Evolutionary conservation across 208 protist genomes (phyloP), one percentile per base, ranked within the genome.

Genomic region (Acanthamoeba polyphaga): DNA sequence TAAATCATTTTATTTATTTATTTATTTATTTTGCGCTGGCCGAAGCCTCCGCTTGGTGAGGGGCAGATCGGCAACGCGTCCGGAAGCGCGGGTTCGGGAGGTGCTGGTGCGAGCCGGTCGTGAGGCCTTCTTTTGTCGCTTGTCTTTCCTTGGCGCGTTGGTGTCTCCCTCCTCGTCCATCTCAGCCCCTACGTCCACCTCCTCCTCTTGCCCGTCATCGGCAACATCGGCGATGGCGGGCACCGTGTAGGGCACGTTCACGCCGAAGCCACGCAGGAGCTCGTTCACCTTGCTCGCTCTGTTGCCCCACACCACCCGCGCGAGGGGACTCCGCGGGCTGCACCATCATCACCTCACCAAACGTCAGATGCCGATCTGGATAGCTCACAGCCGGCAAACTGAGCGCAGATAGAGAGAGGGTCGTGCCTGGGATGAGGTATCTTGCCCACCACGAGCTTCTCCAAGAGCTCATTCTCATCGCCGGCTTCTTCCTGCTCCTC

Each of bases 401-500:
- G 32, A 13, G 34, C 32, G n/a, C 22, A 84, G 10, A 51, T 84
- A 0, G 38, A 62, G 78, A 87, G 34, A 38, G 51, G 46, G 60
- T 43, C 84, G 32, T 87, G 51, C 84, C 84, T 91, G 19, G 84
- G 84, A 43, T 91, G 84, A 62, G 60, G 51, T 15, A 91, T 38
- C 60, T 91, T 91, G 51, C 84, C 84, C 15, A 91, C 43, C 1
- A 91, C 84, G 5, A 91, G 19, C 27, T 29, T 64, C 22, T 91
- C 49, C 29, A 91, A 12, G 9, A 46, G 24, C 10, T 53, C 12
- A 10, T n/a, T 38, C 22, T 53, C 15, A 24, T 34, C 27, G 29
- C 3, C 12, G 12, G 10, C 74, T 55, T 82, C 74, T 27, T 72
- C 66, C 66, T 38, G 38, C 22, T 38, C 22, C 15, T 55, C 70